Evolutionary conservation across 2,329 filamentous ascomycete genomes (phyloP).

Genomic region (Meredithiella fracta): DNA sequence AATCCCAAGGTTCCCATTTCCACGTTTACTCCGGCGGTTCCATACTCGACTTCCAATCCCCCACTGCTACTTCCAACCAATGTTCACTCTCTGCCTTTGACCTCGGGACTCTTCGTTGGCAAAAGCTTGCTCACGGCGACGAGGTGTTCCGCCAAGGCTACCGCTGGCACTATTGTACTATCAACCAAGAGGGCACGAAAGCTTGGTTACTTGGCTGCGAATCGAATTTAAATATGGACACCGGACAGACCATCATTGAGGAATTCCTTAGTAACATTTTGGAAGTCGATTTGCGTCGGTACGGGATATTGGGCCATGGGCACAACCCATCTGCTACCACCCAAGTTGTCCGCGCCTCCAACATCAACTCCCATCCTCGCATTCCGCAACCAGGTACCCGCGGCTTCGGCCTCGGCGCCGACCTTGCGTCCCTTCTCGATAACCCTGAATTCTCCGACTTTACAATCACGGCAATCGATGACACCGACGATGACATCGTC

Average conservation of each 20-base stretch:
- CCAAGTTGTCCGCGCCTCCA: too few relatives aligned
- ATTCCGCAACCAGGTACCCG: too few relatives aligned
- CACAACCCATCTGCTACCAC: conserved; percentile 36
- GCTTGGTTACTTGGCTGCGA: conserved; percentile 93
- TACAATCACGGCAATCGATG: conserved; percentile 68
- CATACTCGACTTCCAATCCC: conserved; percentile 85
- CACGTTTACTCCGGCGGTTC: conserved; percentile 89
- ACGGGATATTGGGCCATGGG: conserved; percentile 57
- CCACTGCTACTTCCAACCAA: conserved; percentile 71
- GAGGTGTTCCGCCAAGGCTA: conserved; percentile 88
- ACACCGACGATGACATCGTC: conserved; percentile 54
- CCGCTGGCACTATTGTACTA: conserved; percentile 94
- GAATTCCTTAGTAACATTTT: conserved; percentile 87
- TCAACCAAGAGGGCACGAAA: conserved; percentile 88
- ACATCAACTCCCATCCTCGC: too few relatives aligned
- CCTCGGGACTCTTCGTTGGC: conserved; percentile 75
- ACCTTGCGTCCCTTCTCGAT: conserved; percentile 74
- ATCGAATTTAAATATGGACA: conserved; percentile 51
- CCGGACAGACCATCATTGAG: conserved; percentile 56
- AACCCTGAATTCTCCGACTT: conserved; percentile 80
- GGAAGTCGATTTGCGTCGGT: conserved; percentile 79
- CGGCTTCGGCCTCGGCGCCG: conserved; percentile 48
- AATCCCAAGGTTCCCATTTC: conserved; percentile 85
- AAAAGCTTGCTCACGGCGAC: conserved; percentile 82
- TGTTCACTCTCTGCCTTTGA: conserved; percentile 85